These are phyloP conservation scores for Fonsecaea monophora DNA, from an alignment of 2,329 filamentous ascomycete genomes.

Conservation along the genomic window DNA sequence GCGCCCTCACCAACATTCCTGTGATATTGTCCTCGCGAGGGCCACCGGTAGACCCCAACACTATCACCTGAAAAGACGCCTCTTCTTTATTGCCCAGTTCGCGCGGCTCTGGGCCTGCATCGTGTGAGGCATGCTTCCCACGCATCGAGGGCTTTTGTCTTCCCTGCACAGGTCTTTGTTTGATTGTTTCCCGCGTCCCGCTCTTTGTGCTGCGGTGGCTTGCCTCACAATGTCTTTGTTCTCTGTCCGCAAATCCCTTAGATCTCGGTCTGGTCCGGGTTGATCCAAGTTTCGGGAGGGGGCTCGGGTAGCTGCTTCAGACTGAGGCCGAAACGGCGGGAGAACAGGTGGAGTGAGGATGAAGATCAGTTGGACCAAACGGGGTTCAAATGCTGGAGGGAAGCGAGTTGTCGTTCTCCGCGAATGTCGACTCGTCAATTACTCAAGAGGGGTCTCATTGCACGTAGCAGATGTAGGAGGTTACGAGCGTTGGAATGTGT, in stretches of 20 bases:
- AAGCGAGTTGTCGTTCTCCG: background rate
- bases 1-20: slow-evolving; percentile 84
- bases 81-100: slow-evolving; percentile 41
- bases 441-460: slow-evolving; percentile 10
- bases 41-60: slow-evolving; percentile 84
- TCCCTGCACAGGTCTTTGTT: slow-evolving; percentile 8
- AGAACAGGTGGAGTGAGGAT: background rate
- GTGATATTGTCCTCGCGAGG: slow-evolving; percentile 90
- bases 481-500: slow-evolving; percentile 28
- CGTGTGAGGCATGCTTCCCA: slow-evolving; percentile 31
- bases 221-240: slow-evolving; percentile 31
- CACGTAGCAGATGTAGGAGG: background rate
- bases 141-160: slow-evolving; percentile 25
- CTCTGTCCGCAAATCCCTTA: background rate
- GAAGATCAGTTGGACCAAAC: background rate
- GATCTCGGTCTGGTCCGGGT: slow-evolving; percentile 1
- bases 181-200: slow-evolving; percentile 12
- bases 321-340: slow-evolving; percentile 2
- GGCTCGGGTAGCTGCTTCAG: slow-evolving; percentile 28
- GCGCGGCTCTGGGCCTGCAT: slow-evolving; percentile 32
- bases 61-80: slow-evolving; percentile 73
- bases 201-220: slow-evolving; percentile 9
- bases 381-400: background rate
- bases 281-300: slow-evolving; percentile 1
- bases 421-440: background rate